Percentiles rank a stretch among this genome's conserved stretches.
These are phyloP conservation scores for Gracilaria vermiculophylla DNA, from an alignment of 23 red algal species.

Conservation along the genomic window DNA sequence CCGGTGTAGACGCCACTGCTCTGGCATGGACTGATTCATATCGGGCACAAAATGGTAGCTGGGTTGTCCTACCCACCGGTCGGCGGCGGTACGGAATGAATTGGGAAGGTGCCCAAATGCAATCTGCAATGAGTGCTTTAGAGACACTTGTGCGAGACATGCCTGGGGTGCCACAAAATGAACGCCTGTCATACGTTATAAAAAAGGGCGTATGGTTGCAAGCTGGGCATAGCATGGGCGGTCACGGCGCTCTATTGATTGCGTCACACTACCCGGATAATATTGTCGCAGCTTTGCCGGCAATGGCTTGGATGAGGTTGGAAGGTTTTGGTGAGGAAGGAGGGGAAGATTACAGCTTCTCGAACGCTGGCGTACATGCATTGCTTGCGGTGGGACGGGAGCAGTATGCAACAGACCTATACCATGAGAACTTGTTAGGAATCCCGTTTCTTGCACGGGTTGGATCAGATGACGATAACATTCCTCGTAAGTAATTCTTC, in stretches of 20 bases:
- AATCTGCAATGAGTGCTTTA: constrained; percentile 17
- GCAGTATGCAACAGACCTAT: constrained; percentile 49
- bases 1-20: constrained; percentile 46
- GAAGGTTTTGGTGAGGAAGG: background rate
- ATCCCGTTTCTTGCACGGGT: constrained; percentile 58
- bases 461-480: constrained; percentile 37
- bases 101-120: constrained; percentile 63
- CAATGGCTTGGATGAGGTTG: constrained; percentile 61
- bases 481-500: constrained; percentile 41
- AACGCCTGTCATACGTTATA: background rate
- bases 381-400: constrained; percentile 30
- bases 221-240: constrained; percentile 67
- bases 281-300: constrained; percentile 48
- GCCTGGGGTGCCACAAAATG: constrained; percentile 43
- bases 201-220: constrained; percentile 41
- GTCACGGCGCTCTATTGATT: constrained; percentile 50
- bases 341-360: constrained; percentile 11
- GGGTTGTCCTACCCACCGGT: constrained; percentile 54
- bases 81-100: constrained; percentile 46
- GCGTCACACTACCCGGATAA: constrained; percentile 42
- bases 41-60: constrained; percentile 41
- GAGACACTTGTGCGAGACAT: background rate
- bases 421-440: constrained; percentile 56
- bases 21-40: constrained; percentile 60
- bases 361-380: constrained; percentile 27